Evolutionary conservation across 345 rosid species (phyloP).

Genomic region (Diplotaxis tenuifolia): DNA sequence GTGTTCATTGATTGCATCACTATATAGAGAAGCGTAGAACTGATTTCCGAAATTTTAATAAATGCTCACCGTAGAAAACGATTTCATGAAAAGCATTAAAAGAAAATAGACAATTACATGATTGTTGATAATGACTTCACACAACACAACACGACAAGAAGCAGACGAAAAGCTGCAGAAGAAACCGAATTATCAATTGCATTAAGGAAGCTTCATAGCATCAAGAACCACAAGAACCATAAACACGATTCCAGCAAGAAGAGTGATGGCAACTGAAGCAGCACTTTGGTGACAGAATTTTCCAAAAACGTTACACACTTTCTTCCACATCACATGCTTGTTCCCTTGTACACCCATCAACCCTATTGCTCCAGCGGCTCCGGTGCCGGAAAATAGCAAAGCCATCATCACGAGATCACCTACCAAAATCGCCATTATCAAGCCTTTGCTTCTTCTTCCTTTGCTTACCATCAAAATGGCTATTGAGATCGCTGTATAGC

Average conservation of each 20-base stretch:
- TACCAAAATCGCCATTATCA: conserved; percentile 25
- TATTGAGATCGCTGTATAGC: conserved; percentile 51
- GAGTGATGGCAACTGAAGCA: conserved; percentile 37
- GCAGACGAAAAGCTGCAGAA: background rate
- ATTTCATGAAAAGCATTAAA: background rate
- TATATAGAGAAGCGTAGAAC: too few relatives aligned
- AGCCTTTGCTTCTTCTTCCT: conserved; percentile 35
- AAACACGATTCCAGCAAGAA: conserved; percentile 45
- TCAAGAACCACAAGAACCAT: conserved; percentile 44
- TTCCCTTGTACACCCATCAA: conserved; percentile 59
- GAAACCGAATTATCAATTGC: background rate
- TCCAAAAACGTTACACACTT: conserved; percentile 58
- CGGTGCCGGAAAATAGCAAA: conserved; percentile 52
- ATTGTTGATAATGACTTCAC: conserved; percentile 15
- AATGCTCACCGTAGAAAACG: background rate
- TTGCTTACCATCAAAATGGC: conserved; percentile 25
- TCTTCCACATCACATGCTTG: conserved; percentile 58
- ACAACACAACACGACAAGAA: background rate
- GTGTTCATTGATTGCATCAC: too few relatives aligned
- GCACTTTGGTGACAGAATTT: conserved; percentile 52
- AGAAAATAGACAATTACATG: conserved; percentile 12
- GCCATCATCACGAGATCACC: conserved; percentile 55
- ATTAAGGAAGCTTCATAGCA: conserved; percentile 28
- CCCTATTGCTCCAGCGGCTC: conserved; percentile 60
- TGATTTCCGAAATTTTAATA: background rate